Evolutionary conservation across 257 asterid genomes (phyloP), one percentile per base, ranked within the genome.

Genomic region (Scutellaria baicalensis): DNA sequence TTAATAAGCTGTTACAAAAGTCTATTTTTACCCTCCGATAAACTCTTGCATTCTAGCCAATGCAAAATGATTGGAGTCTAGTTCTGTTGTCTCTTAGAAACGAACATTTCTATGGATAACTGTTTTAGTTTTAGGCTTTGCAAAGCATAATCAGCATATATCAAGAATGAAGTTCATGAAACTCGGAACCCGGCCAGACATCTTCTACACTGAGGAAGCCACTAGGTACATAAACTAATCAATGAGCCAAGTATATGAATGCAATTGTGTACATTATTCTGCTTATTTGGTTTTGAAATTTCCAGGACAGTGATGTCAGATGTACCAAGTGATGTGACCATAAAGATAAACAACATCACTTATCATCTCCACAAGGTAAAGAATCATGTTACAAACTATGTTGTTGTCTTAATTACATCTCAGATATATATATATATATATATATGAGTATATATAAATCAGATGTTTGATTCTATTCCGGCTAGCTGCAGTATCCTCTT

Each of bases 91-190:
- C 33, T 27, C 33, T 27, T 27, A 27, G 33, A 27, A 27, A 27
- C 4, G 3, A 27, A 27, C 33, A 27, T 27, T 27, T 27, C 33
- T 27, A 27, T 27, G 33, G 4, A 5, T 27, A 27, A 27, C 3
- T 0, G 33, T 27, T 27, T 27, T 27, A 27, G 3, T 27, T 27
- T 27, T 5, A 4, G 4, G 33, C 33, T 27, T 50, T 48, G 65
- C 75, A 50, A 48, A 47, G 33, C 33, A 27, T 27, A 27, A 27
- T 27, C 33, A 64, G 58, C 36, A 33, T n/a, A 60, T 23, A 35
- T 39, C 48, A 54, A 64, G 31, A 55, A 91, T 91, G 96, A 91
- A 91, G 91, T 91, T 81, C 49, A 86, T 91, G 97, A 86, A 89
- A 76, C 85, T 91, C 8, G 96, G 97, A 51, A 75, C 83, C 13